Evolutionary conservation across 768 basidiomycete genomes (phyloP).

Genomic region (Naematelia encephala): DNA sequence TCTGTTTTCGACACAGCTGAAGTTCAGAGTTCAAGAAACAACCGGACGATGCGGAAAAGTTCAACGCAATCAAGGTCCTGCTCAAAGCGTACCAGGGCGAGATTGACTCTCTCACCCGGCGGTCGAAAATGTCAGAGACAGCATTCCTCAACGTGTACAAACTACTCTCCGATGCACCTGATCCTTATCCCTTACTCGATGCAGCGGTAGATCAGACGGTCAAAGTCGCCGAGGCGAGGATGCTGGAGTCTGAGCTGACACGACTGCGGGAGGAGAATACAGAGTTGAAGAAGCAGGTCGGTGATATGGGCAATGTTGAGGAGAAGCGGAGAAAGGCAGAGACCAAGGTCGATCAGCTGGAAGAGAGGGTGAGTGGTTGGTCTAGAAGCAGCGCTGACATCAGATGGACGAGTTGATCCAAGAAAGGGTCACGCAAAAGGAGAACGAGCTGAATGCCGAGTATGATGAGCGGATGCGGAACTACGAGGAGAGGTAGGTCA

Average conservation of each 20-base stretch:
- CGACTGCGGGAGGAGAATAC: constrained; percentile 76
- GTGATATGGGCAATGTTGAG: constrained; percentile 65
- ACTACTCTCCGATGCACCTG: constrained; percentile 90
- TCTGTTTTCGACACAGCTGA: background rate
- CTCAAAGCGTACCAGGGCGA: constrained; percentile 96
- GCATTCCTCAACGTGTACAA: constrained; percentile 97
- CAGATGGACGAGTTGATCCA: constrained; percentile 93
- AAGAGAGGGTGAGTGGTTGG: constrained; percentile 64
- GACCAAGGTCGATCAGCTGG: constrained; percentile 68
- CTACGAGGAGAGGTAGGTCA: constrained; percentile 82
- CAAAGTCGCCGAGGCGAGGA: constrained; percentile 73
- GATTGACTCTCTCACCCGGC: constrained; percentile 90
- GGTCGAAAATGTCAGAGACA: constrained; percentile 87
- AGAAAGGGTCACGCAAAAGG: constrained; percentile 84
- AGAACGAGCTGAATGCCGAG: constrained; percentile 93
- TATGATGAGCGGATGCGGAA: constrained; percentile 95
- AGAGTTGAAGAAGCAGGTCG: constrained; percentile 67
- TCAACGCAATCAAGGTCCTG: constrained; percentile 79
- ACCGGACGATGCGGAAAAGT: constrained; percentile 76
- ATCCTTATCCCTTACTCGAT: constrained; percentile 94
- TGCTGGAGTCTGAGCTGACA: constrained; percentile 70
- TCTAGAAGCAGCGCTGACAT: constrained; percentile 2
- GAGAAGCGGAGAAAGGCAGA: constrained; percentile 73
- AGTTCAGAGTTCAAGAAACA: constrained; percentile 89
- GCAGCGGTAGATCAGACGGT: constrained; percentile 94